Conservation (phyloP, 73 alveolate species). For the Paramecium sonneborni region DNA sequence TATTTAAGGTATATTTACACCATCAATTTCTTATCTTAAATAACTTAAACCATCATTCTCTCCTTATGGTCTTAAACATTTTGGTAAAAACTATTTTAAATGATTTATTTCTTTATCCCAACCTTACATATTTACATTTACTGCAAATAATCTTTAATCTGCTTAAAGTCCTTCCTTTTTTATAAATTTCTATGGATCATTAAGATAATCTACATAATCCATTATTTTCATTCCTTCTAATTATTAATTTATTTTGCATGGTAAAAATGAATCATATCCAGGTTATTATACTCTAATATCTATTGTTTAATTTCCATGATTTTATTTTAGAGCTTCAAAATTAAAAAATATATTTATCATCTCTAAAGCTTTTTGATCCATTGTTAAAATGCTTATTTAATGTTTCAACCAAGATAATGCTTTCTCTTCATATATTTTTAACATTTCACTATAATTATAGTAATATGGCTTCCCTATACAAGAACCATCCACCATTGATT, state of each 20-base stretch:
- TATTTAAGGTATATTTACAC: constrained; percentile 78
- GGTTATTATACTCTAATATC: constrained; percentile 16
- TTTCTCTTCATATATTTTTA: neutral
- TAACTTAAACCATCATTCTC: constrained; percentile 65
- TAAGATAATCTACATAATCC: constrained; percentile 5
- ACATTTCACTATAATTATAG: neutral
- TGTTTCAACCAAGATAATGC: constrained; percentile 32
- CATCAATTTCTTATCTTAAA: constrained; percentile 73
- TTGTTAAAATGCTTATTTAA: neutral
- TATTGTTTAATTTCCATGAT: neutral
- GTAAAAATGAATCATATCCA: constrained; percentile 3
- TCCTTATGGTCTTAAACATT: constrained; percentile 51
- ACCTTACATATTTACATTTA: constrained; percentile 75
- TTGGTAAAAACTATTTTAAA: constrained; percentile 68
- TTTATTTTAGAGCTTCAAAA: neutral
- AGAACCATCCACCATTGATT: constrained; percentile 22
- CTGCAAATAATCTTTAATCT: constrained; percentile 67
- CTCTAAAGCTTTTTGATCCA: neutral
- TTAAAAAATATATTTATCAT: neutral
- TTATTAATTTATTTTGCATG: neutral
- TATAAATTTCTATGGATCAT: neutral
- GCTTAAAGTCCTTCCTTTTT: constrained; percentile 16
- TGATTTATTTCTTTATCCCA: constrained; percentile 73
- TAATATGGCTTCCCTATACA: neutral
- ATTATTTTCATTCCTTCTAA: constrained; percentile 21